Base-by-base conservation (phyloP, 2,329 filamentous ascomycete genomes). In the Aspergillus brasiliensis region DNA sequence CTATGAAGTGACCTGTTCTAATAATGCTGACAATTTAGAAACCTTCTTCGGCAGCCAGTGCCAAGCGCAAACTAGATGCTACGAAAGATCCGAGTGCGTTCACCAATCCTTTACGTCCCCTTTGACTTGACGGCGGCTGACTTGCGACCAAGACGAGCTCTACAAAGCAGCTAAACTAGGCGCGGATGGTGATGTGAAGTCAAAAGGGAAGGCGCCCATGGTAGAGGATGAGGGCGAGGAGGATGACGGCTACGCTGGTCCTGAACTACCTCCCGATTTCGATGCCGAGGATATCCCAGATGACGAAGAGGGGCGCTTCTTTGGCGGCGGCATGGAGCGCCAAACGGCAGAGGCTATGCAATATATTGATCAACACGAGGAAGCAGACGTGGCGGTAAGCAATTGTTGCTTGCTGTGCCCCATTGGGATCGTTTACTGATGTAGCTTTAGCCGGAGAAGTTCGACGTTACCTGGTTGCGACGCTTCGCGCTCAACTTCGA, bases 261-360 rank as follows among this genome's bases (percentile, higher is more conserved):
- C 83, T 1, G 81, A 85, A 46, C 77, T 84, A 37, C 83, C 86
- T 13, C 81, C 81, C 6, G 85, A 86, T 63, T 81, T 84, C 25
- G 83, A 82, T 56, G 79, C 83, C 37, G 85, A 84, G 53, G 83
- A 86, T 51, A 80, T 84, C 77, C 80, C 75, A 8, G 91, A 94
- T 66, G 93, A 97, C 68, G 92, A 97, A 56, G 95, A 96, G 65
- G 95, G 94, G 1, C 88, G 95, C 10, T 99, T 99, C 81, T 99
- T 97, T 69, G 95, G 94, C 46, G 91, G 92, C 56, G 95, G 95
- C 34, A 89, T 99, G 68, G 91, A 89, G 25, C 84, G 88, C 59
- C 84, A 91, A 66, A 92, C 96, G 65, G 88, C 88, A 2, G 86
- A 92, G 67, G 91, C 95, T 19, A 84, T 99, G 70, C 91, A 98